A percentile compares a stretch with the other conserved stretches of the same genome.
phyloP scores from a whole-genome alignment of 2,329 filamentous ascomycete genomes.

The Exophiala dermatitidis region DNA sequence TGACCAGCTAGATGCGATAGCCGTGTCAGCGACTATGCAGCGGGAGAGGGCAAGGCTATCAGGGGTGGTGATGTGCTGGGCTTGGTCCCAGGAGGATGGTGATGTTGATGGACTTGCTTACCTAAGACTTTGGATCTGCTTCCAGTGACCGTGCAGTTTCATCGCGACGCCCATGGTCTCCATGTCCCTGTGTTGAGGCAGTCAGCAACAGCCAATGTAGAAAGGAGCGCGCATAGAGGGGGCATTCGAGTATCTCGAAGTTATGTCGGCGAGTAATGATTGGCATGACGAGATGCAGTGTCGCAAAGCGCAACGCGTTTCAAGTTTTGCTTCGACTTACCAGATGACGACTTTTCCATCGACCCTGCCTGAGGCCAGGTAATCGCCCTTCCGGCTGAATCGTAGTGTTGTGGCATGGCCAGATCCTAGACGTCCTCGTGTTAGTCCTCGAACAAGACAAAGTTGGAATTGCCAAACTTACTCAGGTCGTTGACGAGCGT shows the following conservation, averaged over 20 bases:
- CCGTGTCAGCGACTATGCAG: not conserved
- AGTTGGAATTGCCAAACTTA: constrained; percentile 32
- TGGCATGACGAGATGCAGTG: not conserved
- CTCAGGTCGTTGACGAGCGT: constrained; percentile 81
- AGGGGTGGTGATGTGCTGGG: not conserved
- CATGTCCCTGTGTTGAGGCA: constrained; percentile 52
- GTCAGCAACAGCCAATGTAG: too few species aligned
- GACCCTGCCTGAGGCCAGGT: constrained; percentile 82
- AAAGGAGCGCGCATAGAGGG: too few species aligned
- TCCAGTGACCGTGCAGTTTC: constrained; percentile 86
- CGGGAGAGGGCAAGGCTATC: not conserved
- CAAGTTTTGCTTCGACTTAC: constrained; percentile 8
- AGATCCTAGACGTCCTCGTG: constrained; percentile 39
- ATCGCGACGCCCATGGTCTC: constrained; percentile 95
- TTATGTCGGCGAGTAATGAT: too few species aligned
- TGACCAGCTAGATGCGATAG: constrained; percentile 61
- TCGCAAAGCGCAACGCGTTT: too few species aligned
- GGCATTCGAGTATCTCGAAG: too few species aligned
- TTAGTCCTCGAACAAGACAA: not conserved
- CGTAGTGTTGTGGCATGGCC: constrained; percentile 62
- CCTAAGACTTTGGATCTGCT: constrained; percentile 84
- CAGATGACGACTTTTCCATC: constrained; percentile 90
- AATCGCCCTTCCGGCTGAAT: constrained; percentile 92
- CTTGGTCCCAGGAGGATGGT: too few species aligned
- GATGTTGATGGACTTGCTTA: constrained; percentile 24